These are phyloP conservation scores for Auriscalpium microsporum DNA, from an alignment of 768 basidiomycete genomes.

Conservation along the genomic window DNA sequence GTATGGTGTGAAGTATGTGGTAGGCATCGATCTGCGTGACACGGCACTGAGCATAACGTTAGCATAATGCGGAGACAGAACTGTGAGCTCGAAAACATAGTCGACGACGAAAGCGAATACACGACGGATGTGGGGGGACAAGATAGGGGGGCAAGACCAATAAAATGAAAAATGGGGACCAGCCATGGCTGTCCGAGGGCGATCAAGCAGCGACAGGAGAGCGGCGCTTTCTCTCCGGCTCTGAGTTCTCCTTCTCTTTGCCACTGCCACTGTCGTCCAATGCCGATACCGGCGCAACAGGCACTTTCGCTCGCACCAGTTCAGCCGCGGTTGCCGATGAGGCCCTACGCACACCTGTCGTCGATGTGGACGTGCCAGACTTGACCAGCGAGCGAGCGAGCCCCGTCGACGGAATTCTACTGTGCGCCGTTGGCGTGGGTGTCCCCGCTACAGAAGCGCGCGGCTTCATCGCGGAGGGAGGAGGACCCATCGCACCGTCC, in stretches of 20 bases:
- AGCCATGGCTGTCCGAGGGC: too few species aligned
- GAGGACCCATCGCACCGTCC: slow-evolving; percentile 11
- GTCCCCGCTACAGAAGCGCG: slow-evolving; percentile 7
- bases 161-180: too few species aligned
- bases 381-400: slow-evolving; percentile 8
- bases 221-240: neutral
- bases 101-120: too few species aligned
- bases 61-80: too few species aligned
- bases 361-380: neutral
- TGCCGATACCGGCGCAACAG: neutral
- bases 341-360: slow-evolving; percentile 1
- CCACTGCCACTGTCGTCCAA: neutral
- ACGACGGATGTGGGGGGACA: too few species aligned
- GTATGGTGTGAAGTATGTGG: too few species aligned
- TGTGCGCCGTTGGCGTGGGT: slow-evolving; percentile 1
- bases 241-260: slow-evolving; percentile 1
- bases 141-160: too few species aligned
- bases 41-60: too few species aligned
- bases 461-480: slow-evolving; percentile 1
- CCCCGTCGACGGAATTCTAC: slow-evolving; percentile 1
- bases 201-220: too few species aligned
- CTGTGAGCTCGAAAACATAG: too few species aligned
- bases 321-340: slow-evolving; percentile 12
- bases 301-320: slow-evolving; percentile 6
- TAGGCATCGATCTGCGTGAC: too few species aligned